Percentiles rank a stretch among this genome's conserved stretches.
Conservation (phyloP, 1,139 yeast genomes). For the Pichia sp. region DNA sequence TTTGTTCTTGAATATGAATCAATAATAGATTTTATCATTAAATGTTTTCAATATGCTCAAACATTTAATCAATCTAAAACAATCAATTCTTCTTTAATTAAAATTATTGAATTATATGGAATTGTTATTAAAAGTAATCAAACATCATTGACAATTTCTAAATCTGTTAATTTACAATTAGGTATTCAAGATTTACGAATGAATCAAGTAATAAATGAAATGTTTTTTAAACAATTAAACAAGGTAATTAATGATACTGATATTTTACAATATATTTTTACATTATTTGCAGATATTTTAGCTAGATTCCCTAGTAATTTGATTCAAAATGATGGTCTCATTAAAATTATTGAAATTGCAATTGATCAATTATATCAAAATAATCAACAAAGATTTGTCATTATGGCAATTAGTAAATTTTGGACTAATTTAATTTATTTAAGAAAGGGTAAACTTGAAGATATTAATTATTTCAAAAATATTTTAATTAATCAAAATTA, state of each 20-base stretch:
- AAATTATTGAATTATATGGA: constrained; percentile 11
- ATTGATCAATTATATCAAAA: constrained; percentile 37
- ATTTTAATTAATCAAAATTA: constrained; percentile 34
- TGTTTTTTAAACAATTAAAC: constrained; percentile 32
- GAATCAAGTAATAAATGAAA: constrained; percentile 12
- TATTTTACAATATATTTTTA: constrained; percentile 41
- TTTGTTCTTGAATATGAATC: constrained; percentile 42
- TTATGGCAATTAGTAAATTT: constrained; percentile 56
- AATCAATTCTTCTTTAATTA: constrained; percentile 6
- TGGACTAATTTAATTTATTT: constrained; percentile 56
- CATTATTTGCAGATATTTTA: constrained; percentile 40
- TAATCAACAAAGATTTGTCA: constrained; percentile 58
- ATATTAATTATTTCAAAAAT: constrained; percentile 35
- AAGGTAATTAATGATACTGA: constrained; percentile 45
- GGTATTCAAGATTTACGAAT: constrained; percentile 5
- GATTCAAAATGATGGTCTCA: constrained; percentile 33
- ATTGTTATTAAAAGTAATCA: constrained; percentile 6
- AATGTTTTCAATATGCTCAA: constrained; percentile 11
- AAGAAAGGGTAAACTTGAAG: constrained; percentile 46
- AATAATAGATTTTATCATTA: constrained; percentile 8
- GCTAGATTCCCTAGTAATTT: constrained; percentile 47
- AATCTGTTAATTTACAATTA: constrained; percentile 21
- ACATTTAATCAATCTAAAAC: neutral
- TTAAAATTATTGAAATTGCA: constrained; percentile 37
- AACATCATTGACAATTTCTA: constrained; percentile 18